A percentile compares a stretch with the other conserved stretches of the same genome.
Conservation (phyloP, 75 land plant species). For the Sequoiadendron giganteum region DNA sequence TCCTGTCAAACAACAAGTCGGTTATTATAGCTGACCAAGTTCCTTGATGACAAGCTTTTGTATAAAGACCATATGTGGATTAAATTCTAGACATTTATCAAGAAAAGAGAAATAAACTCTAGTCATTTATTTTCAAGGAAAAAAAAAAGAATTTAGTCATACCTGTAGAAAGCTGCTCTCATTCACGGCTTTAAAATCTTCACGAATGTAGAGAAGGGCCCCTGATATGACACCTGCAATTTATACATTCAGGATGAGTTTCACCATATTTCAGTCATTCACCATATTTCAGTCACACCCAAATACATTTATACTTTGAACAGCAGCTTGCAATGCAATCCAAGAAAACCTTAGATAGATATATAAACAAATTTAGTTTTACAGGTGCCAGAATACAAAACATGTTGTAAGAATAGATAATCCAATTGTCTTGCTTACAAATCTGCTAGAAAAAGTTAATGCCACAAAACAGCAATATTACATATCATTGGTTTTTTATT, state of each 20-base stretch:
- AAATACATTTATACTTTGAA: not conserved
- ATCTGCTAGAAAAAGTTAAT: not conserved
- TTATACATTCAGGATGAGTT: not conserved
- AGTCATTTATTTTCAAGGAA: not conserved
- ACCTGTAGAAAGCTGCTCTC: constrained; percentile 66
- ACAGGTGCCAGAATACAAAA: not conserved
- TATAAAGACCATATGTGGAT: not conserved
- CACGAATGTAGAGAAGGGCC: constrained; percentile 71
- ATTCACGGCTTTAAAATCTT: constrained; percentile 61
- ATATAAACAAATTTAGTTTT: not conserved
- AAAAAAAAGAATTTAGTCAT: constrained; percentile 6
- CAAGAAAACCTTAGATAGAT: not conserved
- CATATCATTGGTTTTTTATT: too few species aligned
- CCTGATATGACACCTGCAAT: constrained; percentile 81
- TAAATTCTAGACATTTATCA: not conserved
- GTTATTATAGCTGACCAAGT: not conserved
- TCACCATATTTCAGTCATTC: not conserved
- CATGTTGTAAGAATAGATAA: not conserved
- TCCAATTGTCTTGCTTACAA: not conserved
- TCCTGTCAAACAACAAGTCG: constrained; percentile 38
- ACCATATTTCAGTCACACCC: not conserved
- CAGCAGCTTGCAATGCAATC: not conserved
- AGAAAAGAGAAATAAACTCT: not conserved
- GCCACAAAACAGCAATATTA: not conserved
- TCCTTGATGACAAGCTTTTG: not conserved